Percentiles rank a stretch among this genome's conserved stretches.
Evolutionary conservation across 2,329 filamentous ascomycete genomes (phyloP).

Genomic region (Fusarium pininemorale): DNA sequence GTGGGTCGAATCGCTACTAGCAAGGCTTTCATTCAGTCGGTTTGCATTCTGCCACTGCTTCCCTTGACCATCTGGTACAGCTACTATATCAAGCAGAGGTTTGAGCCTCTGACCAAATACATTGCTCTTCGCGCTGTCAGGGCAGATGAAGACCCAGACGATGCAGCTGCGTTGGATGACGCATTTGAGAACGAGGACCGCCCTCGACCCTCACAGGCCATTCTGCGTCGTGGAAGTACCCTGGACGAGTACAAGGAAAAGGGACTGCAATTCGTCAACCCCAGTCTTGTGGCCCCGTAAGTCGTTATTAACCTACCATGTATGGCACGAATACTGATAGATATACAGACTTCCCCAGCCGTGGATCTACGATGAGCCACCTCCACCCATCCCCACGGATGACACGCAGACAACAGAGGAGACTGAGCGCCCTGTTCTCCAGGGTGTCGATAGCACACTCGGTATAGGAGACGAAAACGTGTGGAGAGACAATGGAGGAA

Average conservation of each 20-base stretch:
- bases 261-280: slow-evolving; percentile 78
- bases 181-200: slow-evolving; percentile 51
- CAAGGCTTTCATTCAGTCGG: slow-evolving; percentile 75
- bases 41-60: slow-evolving; percentile 79
- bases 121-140: slow-evolving; percentile 90
- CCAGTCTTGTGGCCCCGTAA: slow-evolving; percentile 74
- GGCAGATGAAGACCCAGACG: slow-evolving; percentile 56
- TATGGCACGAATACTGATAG: slow-evolving; percentile 21
- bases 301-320: slow-evolving; percentile 44
- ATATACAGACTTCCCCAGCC: slow-evolving; percentile 69
- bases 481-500: slow-evolving; percentile 45
- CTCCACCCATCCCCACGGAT: slow-evolving; percentile 48
- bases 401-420: slow-evolving; percentile 43
- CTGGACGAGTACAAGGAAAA: slow-evolving; percentile 78
- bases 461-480: slow-evolving; percentile 54
- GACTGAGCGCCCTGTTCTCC: slow-evolving; percentile 42
- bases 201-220: slow-evolving; percentile 50
- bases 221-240: slow-evolving; percentile 67
- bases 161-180: slow-evolving; percentile 50
- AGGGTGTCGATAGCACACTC: slow-evolving; percentile 48
- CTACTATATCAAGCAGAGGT: slow-evolving; percentile 81
- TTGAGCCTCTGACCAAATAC: slow-evolving; percentile 88
- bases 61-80: slow-evolving; percentile 88
- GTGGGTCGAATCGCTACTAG: slow-evolving; percentile 80
- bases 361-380: slow-evolving; percentile 72